A percentile compares a stretch with the other conserved stretches of the same genome.
phyloP scores from a whole-genome alignment of 768 basidiomycete genomes.

The Inosperma sp. region DNA sequence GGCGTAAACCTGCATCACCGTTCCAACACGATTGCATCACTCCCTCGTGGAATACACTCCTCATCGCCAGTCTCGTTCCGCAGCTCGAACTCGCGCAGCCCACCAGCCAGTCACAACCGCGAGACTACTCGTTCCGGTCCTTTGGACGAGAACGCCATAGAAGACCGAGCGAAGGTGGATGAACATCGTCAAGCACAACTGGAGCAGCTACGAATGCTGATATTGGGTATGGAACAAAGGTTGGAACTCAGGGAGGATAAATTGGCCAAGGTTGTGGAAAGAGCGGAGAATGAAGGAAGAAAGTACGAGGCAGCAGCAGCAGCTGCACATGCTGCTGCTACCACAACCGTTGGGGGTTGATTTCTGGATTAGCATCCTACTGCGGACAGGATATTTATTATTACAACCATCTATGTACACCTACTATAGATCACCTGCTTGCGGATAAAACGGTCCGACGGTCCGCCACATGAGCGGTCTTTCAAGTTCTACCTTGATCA shows the following conservation, averaged over 20 bases:
- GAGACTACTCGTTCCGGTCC: background rate
- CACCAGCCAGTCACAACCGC: background rate
- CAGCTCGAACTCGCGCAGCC: background rate
- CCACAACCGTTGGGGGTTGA: background rate
- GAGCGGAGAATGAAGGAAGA: conserved; percentile 55
- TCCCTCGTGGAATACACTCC: conserved; percentile 11
- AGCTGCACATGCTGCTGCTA: background rate
- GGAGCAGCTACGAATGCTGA: conserved; percentile 62
- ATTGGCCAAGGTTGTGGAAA: conserved; percentile 53
- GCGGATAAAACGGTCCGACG: no score
- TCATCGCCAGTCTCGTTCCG: conserved; percentile 15
- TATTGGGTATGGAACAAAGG: conserved; percentile 74
- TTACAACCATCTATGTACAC: no score
- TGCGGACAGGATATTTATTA: no score
- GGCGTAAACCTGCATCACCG: conserved; percentile 27
- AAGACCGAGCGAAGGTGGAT: conserved; percentile 11
- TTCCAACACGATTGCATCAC: conserved; percentile 30
- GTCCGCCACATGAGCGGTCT: no score
- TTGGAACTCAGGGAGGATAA: conserved; percentile 59
- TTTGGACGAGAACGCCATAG: conserved; percentile 1
- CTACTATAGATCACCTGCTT: no score
- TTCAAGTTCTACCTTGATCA: no score
- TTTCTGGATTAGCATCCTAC: no score
- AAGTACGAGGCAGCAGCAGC: conserved; percentile 39
- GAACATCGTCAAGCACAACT: conserved; percentile 42